A percentile compares a stretch with the other conserved stretches of the same genome.
These are phyloP conservation scores for Blastobotrys aristatus DNA, from an alignment of 1,139 yeast genomes.

Conservation along the genomic window DNA sequence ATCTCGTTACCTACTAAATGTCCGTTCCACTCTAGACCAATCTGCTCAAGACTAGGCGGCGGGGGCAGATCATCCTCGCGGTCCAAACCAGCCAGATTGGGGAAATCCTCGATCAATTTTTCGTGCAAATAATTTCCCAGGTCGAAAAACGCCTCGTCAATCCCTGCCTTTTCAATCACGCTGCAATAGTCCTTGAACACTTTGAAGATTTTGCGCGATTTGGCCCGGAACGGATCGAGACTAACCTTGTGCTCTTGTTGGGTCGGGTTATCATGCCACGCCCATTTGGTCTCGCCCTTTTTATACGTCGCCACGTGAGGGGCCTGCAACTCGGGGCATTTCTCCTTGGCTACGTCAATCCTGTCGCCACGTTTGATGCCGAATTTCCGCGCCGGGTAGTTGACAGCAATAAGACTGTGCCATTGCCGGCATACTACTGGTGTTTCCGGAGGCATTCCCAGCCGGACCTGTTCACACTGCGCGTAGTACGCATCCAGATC, in stretches of 20 bases:
- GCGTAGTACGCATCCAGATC: constrained; percentile 93
- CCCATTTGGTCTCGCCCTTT: constrained; percentile 83
- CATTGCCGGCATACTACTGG: constrained; percentile 96
- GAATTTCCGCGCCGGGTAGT: constrained; percentile 69
- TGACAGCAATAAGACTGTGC: constrained; percentile 81
- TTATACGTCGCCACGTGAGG: constrained; percentile 94
- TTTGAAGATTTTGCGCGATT: constrained; percentile 70
- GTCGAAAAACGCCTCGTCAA: constrained; percentile 88
- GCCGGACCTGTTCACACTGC: constrained; percentile 80
- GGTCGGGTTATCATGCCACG: constrained; percentile 50
- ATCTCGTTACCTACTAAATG: constrained; percentile 19
- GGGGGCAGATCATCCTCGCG: constrained; percentile 41
- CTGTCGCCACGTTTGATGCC: constrained; percentile 80
- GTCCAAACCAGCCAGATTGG: constrained; percentile 30
- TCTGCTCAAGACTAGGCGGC: constrained; percentile 35
- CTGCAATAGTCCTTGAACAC: constrained; percentile 43
- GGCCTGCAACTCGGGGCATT: constrained; percentile 69
- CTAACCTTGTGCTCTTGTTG: constrained; percentile 68
- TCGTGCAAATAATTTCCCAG: constrained; percentile 53
- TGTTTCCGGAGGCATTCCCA: constrained; percentile 56
- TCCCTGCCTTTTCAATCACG: constrained; percentile 84
- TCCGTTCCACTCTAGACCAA: constrained; percentile 35
- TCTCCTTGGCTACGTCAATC: constrained; percentile 57
- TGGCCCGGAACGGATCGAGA: constrained; percentile 85
- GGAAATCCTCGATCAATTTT: constrained; percentile 35